Evolutionary conservation across 148 eudicot genomes (phyloP).

Genomic region (Polygonum maritimum): DNA sequence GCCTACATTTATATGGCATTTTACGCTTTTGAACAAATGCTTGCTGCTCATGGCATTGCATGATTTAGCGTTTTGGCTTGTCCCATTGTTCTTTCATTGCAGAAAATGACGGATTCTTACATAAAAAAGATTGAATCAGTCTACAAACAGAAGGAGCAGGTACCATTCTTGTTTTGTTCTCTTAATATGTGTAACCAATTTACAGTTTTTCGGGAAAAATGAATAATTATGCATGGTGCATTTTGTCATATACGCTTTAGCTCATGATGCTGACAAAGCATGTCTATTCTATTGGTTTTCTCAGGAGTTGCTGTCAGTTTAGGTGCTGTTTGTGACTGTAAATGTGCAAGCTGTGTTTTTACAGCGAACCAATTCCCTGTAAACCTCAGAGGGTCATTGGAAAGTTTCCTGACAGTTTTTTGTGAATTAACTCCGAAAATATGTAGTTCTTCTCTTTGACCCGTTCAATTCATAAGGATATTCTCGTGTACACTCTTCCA

Average conservation of each 20-base stretch:
- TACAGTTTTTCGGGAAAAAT: neutral
- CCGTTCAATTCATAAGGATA: neutral
- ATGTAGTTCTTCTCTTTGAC: neutral
- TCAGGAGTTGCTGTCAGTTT: conserved; percentile 85
- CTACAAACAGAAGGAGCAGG: conserved; percentile 95
- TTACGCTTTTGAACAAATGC: neutral
- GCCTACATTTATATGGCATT: neutral
- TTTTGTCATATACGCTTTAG: neutral
- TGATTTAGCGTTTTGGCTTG: neutral
- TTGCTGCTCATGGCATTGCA: neutral
- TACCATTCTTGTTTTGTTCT: conserved; percentile 11
- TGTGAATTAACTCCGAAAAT: neutral
- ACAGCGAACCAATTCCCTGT: neutral
- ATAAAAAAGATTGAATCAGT: conserved; percentile 74
- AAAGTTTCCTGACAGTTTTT: neutral
- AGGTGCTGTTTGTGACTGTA: conserved; percentile 12
- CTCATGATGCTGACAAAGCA: neutral
- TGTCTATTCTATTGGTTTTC: conserved; percentile 13
- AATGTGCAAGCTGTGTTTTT: conserved; percentile 3
- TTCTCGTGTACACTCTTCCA: neutral
- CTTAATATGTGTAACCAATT: neutral
- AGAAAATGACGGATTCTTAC: conserved; percentile 85
- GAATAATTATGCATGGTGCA: neutral
- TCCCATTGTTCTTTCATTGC: conserved; percentile 16
- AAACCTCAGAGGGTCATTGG: neutral